These are phyloP conservation scores for Phytophthora fragariae DNA, from an alignment of 352 stramenopile genomes.

Conservation along the genomic window DNA sequence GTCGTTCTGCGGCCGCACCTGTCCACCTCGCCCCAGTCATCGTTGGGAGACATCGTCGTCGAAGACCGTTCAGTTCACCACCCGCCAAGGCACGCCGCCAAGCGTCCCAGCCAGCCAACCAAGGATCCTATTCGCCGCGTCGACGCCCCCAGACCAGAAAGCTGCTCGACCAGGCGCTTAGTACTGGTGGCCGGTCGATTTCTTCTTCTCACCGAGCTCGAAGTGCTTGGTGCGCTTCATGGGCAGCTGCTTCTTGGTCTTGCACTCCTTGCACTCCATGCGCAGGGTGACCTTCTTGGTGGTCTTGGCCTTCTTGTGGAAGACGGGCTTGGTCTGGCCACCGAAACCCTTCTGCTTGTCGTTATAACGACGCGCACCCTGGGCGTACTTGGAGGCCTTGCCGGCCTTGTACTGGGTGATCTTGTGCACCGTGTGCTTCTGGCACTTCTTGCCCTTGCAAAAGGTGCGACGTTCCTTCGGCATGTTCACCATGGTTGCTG, in stretches of 20 bases:
- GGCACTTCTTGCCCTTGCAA: conserved; percentile 99
- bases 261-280: conserved; percentile 99
- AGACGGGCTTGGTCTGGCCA: conserved; percentile 99
- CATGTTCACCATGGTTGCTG: conserved; percentile 99
- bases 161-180: conserved; percentile 73
- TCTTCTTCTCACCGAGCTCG: conserved; percentile 99
- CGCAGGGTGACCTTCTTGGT: conserved; percentile 97
- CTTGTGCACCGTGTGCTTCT: conserved; percentile 99
- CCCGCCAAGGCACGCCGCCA: neutral
- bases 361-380: conserved; percentile 98
- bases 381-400: conserved; percentile 99
- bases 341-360: conserved; percentile 99
- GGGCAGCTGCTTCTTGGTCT: conserved; percentile 99
- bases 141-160: conserved; percentile 25
- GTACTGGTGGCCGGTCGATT: conserved; percentile 96
- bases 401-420: conserved; percentile 99
- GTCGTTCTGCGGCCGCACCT: conserved; percentile 6
- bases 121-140: conserved; percentile 4
- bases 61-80: conserved; percentile 22
- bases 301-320: conserved; percentile 99
- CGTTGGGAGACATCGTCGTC: conserved; percentile 32
- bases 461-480: conserved; percentile 99
- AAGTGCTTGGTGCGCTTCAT: conserved; percentile 99
- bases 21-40: conserved; percentile 26
- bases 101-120: conserved; percentile 12